Percentiles rank a stretch among this genome's conserved stretches.
phyloP scores from a whole-genome alignment of 305 asterid species.

The Fraxinus sp. region DNA sequence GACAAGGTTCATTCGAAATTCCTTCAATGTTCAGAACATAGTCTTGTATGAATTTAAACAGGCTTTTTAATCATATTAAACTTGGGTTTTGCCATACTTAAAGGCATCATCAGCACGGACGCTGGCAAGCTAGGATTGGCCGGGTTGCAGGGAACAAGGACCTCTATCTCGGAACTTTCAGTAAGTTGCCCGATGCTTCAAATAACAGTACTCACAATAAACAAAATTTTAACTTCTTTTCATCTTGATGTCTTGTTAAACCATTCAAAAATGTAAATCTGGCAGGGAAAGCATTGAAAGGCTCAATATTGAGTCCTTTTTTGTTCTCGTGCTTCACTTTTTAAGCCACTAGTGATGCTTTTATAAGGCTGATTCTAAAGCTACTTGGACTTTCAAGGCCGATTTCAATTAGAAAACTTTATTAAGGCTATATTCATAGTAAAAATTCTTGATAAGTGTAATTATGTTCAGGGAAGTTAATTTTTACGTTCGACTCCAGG shows the following conservation, averaged over 20 bases:
- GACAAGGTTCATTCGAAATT: slow-evolving; percentile 49
- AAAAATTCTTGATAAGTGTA: not conserved
- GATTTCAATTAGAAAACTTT: not conserved
- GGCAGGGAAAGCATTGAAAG: not conserved
- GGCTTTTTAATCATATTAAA: not conserved
- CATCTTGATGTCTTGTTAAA: not conserved
- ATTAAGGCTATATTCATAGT: not conserved
- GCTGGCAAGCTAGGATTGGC: slow-evolving; percentile 95
- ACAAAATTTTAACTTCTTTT: not conserved
- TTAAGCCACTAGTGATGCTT: slow-evolving; percentile 30
- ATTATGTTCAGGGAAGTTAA: slow-evolving; percentile 16
- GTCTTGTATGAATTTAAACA: not conserved
- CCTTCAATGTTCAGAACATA: not conserved
- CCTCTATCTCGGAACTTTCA: slow-evolving; percentile 88
- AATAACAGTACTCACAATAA: not conserved
- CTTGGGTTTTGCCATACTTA: not conserved
- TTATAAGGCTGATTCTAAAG: not conserved
- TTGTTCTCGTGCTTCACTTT: slow-evolving; percentile 21
- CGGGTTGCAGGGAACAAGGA: slow-evolving; percentile 95
- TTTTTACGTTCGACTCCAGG: slow-evolving; percentile 34
- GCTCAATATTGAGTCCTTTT: not conserved
- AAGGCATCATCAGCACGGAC: slow-evolving; percentile 96
- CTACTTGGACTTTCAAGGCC: not conserved
- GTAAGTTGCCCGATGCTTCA: slow-evolving; percentile 28
- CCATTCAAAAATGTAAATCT: not conserved